Conservation (phyloP, 2,329 filamentous ascomycete species). For the Cytospora chrysosperma region DNA sequence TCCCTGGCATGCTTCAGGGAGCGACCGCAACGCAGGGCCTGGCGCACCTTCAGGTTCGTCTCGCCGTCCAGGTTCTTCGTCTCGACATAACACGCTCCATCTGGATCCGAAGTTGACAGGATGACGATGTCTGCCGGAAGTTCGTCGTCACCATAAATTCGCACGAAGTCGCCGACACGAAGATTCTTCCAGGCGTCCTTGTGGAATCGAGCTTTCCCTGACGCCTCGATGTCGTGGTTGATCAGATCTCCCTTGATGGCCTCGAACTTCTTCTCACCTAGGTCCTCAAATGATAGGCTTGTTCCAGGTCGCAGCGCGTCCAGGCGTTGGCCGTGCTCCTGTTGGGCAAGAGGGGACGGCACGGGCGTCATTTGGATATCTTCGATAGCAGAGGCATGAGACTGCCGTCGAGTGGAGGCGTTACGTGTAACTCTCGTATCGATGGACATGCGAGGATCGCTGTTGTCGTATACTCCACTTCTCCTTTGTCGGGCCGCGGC, state of each 20-base stretch:
- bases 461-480: constrained; percentile 50
- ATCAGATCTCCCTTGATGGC: constrained; percentile 61
- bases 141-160: constrained; percentile 94
- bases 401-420: constrained; percentile 47
- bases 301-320: constrained; percentile 33
- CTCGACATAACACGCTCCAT: constrained; percentile 95
- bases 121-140: constrained; percentile 92
- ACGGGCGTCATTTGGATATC: constrained; percentile 97
- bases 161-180: constrained; percentile 92
- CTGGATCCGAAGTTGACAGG: constrained; percentile 86
- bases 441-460: constrained; percentile 63
- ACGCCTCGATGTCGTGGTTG: constrained; percentile 64
- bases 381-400: constrained; percentile 56
- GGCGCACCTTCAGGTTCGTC: constrained; percentile 94
- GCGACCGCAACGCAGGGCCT: constrained; percentile 82
- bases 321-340: constrained; percentile 34
- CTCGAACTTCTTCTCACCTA: constrained; percentile 40
- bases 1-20: constrained; percentile 84
- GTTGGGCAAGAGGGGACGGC: constrained; percentile 68
- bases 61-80: constrained; percentile 98
- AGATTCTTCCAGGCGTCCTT: constrained; percentile 94
- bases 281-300: constrained; percentile 34
- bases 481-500: constrained; percentile 50
- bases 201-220: constrained; percentile 81
- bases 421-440: constrained; percentile 59